Percentiles rank a stretch among this genome's conserved stretches.
These are phyloP conservation scores for Hypoxylon sp. DNA, from an alignment of 2,329 filamentous ascomycete species.

Conservation along the genomic window DNA sequence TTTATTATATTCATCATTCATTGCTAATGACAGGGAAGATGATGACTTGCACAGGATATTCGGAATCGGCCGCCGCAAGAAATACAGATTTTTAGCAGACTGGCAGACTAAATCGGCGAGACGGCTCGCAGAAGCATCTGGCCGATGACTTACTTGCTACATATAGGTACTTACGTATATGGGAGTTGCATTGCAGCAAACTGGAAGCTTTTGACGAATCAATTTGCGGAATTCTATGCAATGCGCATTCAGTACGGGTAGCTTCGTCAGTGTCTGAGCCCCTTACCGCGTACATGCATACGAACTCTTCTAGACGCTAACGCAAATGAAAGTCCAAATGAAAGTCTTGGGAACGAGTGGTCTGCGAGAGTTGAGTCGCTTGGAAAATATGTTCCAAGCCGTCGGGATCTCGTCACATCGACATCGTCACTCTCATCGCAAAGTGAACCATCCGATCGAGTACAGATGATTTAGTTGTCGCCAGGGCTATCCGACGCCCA, in stretches of 20 bases:
- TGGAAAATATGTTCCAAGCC: conserved; percentile 32
- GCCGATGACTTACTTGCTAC: conserved; percentile 4
- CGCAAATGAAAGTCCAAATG: too few species aligned
- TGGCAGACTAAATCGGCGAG: conserved; percentile 19
- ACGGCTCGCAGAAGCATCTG: conserved; percentile 23
- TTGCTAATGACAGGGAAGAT: conserved; percentile 24
- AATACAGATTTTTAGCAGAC: conserved; percentile 12
- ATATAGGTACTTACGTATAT: conserved; percentile 2
- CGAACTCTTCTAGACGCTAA: conserved; percentile 21
- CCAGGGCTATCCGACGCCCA: not conserved
- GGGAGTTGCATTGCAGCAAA: conserved; percentile 32
- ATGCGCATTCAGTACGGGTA: conserved; percentile 21
- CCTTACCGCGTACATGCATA: conserved; percentile 29
- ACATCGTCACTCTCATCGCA: conserved; percentile 12
- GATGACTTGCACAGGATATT: conserved; percentile 34
- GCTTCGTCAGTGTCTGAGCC: conserved; percentile 18
- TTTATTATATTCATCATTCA: conserved; percentile 11
- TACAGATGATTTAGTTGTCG: conserved; percentile 10
- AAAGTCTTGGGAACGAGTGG: conserved; percentile 16
- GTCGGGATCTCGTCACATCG: conserved; percentile 29
- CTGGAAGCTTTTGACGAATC: conserved; percentile 21
- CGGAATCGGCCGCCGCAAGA: conserved; percentile 26
- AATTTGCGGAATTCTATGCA: conserved; percentile 16
- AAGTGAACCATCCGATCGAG: conserved; percentile 6
- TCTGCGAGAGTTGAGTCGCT: conserved; percentile 22